Base-by-base conservation (phyloP, 2,329 filamentous ascomycete species). In the Colletotrichum sp. region DNA sequence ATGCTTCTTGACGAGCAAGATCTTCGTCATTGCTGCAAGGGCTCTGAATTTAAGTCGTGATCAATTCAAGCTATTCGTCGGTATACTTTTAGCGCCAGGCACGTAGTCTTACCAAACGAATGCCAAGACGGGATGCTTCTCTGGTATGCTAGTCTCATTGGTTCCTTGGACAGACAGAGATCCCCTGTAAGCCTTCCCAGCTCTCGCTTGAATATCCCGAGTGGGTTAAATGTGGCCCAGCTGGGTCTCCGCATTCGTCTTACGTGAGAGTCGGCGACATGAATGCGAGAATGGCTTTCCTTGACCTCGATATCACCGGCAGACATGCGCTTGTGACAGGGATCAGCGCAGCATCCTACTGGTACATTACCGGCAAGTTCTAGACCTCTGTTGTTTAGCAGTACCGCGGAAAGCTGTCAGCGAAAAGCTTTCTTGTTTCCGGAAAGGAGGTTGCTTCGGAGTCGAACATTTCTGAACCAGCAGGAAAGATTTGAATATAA, bases 341-440 rank as follows among this genome's bases (percentile, higher is more conserved):
- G 18, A 43, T 43, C 9, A 4, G 38, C 38, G 18, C 38, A 43
- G 18, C 38, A 5, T 3, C 18, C 5, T 4, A 43, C 1, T 43
- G 38, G 38, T 12, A 43, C 38, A 1, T 43, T n/a, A 43, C 9
- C 38, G 38, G 38, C 38, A 0, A 43, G 38, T 43, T 43, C 38
- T 43, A 0, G 38, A 12, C 9, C 38, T 9, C 38, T 43, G 38
- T 0, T 2, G 18, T 1, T 43, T 43, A 1, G 0, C 3, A 43
- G 18, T n/a, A 1, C 18, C n/a, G 1, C n/a, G 18, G 18, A n/a
- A 12, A 43, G 18, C 38, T 5, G 9, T 1, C 38, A 5, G 1
- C 30, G 0, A 32, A 0, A 32, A 0, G 0, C 0, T 6, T 32
- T 32, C 10, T n/a, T n/a, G n/a, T n/a, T n/a, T n/a, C n/a, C n/a